phyloP scores from a whole-genome alignment of 192 early-diverging fungal genomes.

The Linderina pennispora region DNA sequence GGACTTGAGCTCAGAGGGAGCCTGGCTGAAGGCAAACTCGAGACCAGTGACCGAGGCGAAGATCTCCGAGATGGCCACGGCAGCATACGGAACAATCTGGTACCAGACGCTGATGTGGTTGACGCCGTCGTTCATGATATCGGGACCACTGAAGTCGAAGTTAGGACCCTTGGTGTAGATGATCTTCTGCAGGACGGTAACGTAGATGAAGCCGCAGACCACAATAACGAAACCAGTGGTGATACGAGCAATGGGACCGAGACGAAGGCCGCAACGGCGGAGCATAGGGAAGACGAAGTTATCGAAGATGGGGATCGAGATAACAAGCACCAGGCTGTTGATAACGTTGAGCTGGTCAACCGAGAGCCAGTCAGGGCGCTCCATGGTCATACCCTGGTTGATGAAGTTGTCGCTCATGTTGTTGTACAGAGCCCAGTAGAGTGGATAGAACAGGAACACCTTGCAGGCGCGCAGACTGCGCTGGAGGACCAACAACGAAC shows the following conservation, averaged over 20 bases:
- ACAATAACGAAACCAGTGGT: slow-evolving; percentile 46
- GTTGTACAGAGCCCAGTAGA: slow-evolving; percentile 59
- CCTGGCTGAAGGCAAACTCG: slow-evolving; percentile 52
- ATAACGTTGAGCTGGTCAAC: slow-evolving; percentile 45
- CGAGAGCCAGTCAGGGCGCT: slow-evolving; percentile 28
- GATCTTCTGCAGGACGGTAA: slow-evolving; percentile 38
- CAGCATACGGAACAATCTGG: slow-evolving; percentile 44
- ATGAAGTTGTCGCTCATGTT: slow-evolving; percentile 51
- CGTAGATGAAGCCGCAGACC: slow-evolving; percentile 36
- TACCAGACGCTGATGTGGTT: slow-evolving; percentile 34
- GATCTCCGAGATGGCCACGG: slow-evolving; percentile 49
- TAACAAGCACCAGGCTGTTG: slow-evolving; percentile 39
- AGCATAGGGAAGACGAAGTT: slow-evolving; percentile 36
- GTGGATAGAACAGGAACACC: slow-evolving; percentile 60
- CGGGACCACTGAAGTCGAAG: slow-evolving; percentile 11
- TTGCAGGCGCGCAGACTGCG: slow-evolving; percentile 51
- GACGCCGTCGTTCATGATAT: not conserved
- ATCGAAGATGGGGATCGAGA: slow-evolving; percentile 48
- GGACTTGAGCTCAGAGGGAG: slow-evolving; percentile 47
- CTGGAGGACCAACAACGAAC: slow-evolving; percentile 57
- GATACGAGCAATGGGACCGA: slow-evolving; percentile 48
- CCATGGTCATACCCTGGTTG: slow-evolving; percentile 49
- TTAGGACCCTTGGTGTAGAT: slow-evolving; percentile 34
- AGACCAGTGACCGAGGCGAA: slow-evolving; percentile 51
- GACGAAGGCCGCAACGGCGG: slow-evolving; percentile 32